Percentiles rank a stretch among this genome's conserved stretches.
Evolutionary conservation across 176 grass and related monocot species (phyloP).

Genomic region (Aechmea fasciata): DNA sequence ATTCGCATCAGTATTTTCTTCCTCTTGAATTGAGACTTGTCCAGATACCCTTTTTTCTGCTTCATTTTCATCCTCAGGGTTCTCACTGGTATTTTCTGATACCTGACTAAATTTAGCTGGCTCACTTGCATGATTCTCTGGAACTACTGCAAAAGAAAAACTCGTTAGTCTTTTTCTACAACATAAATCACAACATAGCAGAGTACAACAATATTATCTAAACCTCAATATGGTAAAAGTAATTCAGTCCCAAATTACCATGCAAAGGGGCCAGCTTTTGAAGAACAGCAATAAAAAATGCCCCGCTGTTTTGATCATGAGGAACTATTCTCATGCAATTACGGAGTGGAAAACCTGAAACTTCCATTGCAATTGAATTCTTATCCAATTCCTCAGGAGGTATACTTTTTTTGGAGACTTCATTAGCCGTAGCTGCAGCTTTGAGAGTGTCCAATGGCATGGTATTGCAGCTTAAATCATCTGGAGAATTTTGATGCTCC

Average conservation of each 20-base stretch:
- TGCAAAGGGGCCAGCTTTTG: conserved; percentile 53
- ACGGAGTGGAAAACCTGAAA: conserved; percentile 64
- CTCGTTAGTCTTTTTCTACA: no score
- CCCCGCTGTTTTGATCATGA: conserved; percentile 92
- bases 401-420: conserved; percentile 9
- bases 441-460: conserved; percentile 2
- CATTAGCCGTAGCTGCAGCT: conserved; percentile 21
- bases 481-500: background rate
- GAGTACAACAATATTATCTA: no score
- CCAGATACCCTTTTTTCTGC: conserved; percentile 27
- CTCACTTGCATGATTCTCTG: conserved; percentile 40
- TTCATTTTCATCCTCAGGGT: conserved; percentile 17
- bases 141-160: conserved; percentile 12
- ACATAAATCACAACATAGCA: no score
- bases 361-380: conserved; percentile 25
- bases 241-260: conserved; percentile 29
- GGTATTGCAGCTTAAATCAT: conserved; percentile 7
- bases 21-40: conserved; percentile 28
- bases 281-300: conserved; percentile 93
- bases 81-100: conserved; percentile 14
- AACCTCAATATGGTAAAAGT: no score
- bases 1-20: conserved; percentile 26
- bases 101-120: conserved; percentile 26
- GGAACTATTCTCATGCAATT: conserved; percentile 92
- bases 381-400: conserved; percentile 22